Evolutionary conservation across 352 stramenopile species (phyloP), one percentile per base, ranked within the genome.

Genomic region (Phytophthora ohioensis): DNA sequence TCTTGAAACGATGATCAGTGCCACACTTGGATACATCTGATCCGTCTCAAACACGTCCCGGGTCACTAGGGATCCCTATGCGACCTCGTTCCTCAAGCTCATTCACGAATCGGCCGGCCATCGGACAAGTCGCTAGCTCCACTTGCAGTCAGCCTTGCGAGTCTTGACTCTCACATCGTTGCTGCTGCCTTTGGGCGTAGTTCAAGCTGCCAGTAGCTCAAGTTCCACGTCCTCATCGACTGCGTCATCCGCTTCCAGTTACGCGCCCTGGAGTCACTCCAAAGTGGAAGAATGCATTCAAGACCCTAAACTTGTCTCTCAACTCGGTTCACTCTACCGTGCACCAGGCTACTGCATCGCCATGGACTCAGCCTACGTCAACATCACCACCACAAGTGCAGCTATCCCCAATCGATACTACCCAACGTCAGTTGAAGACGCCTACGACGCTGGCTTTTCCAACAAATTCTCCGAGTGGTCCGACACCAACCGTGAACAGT

Each of bases 391-490:
- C 11, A 9, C 59, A 5, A 64, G 45, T 9, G 65, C 72, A 2
- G 79, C 83, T 11, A 57, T 81, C 36, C 83, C 83, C 17, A 88
- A 87, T 38, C 75, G 73, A 31, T 91, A 91, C 65, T 71, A 78
- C 31, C 83, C 83, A 6, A 88, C 71, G 31, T 87, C 71, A 15
- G 78, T 78, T 6, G 63, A 85, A 56, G 78, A 79, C 55, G 83
- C 81, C 4, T 79, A 87, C 47, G 68, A 73, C 36, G 69, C 66
- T 1, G 81, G 81, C 27, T 83, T 86, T 36, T 71, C 65, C 47
- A 91, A 90, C 66, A 85, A 86, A 53, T 90, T 91, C 51, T 87
- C 83, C 31, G 78, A 86, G 62, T 91, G 83, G 83, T 78, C 69
- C 11, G 69, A 75, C 36, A 46, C 60, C 12, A 90, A 88, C 64